A percentile compares a stretch with the other conserved stretches of the same genome.
These are phyloP conservation scores for Clonostachys rhizophaga DNA, from an alignment of 2,329 filamentous ascomycete genomes.

Conservation along the genomic window DNA sequence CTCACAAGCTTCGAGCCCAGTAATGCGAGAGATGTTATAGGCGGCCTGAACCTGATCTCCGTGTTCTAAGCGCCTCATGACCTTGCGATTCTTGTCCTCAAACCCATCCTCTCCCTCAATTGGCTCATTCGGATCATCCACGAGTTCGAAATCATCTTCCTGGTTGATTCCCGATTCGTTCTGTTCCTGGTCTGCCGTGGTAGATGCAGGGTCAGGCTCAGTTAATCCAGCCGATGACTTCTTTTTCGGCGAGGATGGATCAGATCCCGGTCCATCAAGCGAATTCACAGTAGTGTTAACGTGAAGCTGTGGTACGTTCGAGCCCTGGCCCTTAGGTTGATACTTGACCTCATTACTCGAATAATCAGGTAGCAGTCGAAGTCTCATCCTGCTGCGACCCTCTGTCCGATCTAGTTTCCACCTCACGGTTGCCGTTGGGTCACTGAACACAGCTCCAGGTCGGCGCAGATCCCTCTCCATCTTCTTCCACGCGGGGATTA, in stretches of 20 bases:
- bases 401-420: constrained; percentile 97
- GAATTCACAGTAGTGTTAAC: constrained; percentile 4
- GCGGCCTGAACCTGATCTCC: constrained; percentile 91
- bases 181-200: not conserved
- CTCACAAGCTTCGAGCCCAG: constrained; percentile 89
- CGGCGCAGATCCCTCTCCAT: constrained; percentile 75
- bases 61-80: constrained; percentile 87
- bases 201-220: not conserved
- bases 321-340: constrained; percentile 73
- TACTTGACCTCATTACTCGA: constrained; percentile 66
- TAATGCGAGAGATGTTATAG: constrained; percentile 91
- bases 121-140: constrained; percentile 86
- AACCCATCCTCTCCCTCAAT: constrained; percentile 70
- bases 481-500: constrained; percentile 69
- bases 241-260: constrained; percentile 10
- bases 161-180: not conserved
- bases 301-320: constrained; percentile 31
- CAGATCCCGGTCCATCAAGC: constrained; percentile 3
- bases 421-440: constrained; percentile 51
- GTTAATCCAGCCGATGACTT: not conserved
- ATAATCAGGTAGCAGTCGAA: constrained; percentile 78
- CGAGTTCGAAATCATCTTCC: constrained; percentile 93
- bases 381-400: constrained; percentile 89
- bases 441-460: constrained; percentile 76
- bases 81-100: constrained; percentile 97